Conservation (phyloP, 768 basidiomycete genomes). For the Xerocomus potaroensis region DNA sequence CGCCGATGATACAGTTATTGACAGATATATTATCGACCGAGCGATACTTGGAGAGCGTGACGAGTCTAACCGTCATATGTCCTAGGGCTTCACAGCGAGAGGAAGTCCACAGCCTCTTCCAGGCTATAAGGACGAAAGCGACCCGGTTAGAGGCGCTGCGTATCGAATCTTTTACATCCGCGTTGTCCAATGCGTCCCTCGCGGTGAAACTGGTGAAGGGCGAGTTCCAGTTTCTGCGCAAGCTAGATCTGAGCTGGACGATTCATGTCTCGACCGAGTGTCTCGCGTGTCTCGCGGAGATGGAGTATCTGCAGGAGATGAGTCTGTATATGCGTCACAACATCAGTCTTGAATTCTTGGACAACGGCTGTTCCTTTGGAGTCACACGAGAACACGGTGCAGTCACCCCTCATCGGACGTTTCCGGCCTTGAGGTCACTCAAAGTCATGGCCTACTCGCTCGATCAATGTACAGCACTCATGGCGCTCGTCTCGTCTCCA, state of each 20-base stretch:
- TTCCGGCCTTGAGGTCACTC: slow-evolving; percentile 21
- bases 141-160: slow-evolving; percentile 14
- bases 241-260: slow-evolving; percentile 22
- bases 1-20: slow-evolving; percentile 18
- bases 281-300: slow-evolving; percentile 15
- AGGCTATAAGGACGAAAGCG: slow-evolving; percentile 21
- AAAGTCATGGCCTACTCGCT: slow-evolving; percentile 24
- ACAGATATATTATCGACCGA: slow-evolving; percentile 17
- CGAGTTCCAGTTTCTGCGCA: slow-evolving; percentile 19
- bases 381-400: not conserved
- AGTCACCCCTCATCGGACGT: slow-evolving; percentile 7
- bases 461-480: slow-evolving; percentile 25
- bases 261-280: slow-evolving; percentile 24
- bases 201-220: slow-evolving; percentile 15
- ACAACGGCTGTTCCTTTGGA: slow-evolving; percentile 2
- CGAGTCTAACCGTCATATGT: slow-evolving; percentile 20
- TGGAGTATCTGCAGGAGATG: slow-evolving; percentile 25
- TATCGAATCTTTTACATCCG: slow-evolving; percentile 22
- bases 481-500: slow-evolving; percentile 23
- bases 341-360: slow-evolving; percentile 14
- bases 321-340: slow-evolving; percentile 17
- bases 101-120: slow-evolving; percentile 20
- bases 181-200: slow-evolving; percentile 5
- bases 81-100: slow-evolving; percentile 18
- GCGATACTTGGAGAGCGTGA: slow-evolving; percentile 14